Evolutionary conservation across 2,329 filamentous ascomycete genomes (phyloP), one percentile per base, ranked within the genome.

Genomic region (Penicillium sumatraense): DNA sequence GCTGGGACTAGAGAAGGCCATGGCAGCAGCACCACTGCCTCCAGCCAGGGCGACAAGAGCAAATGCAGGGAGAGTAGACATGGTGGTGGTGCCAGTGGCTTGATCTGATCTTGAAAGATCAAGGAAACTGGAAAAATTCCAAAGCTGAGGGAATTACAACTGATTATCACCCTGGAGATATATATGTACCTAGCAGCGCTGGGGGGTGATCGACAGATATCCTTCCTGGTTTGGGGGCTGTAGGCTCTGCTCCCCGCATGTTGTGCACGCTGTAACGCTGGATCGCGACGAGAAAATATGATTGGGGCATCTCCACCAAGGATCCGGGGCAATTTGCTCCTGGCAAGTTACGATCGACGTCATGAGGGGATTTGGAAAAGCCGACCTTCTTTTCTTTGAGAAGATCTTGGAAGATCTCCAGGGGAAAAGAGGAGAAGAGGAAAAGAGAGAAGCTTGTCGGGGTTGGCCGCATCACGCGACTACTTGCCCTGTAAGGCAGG

Each of bases 21-120:
- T 18, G 18, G 46, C 58, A 33, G 42, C 40, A 23, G 5, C 23
- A 42, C 33, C 35, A 44, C 18, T 44, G 41, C 54, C 45, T 11
- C 41, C 42, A 7, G 42, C 48, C 11, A 62, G 38, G 26, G 58
- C 58, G 18, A 62, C 20, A 2, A 60, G 21, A 5, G 46, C 49
- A 11, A 56, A 9, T 20, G 54, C 16, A 6, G 23, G 36, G 20
- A 56, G 9, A 10, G 46, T 26, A 1, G 24, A 26, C 58, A 58
- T 60, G 18, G 23, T 41, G 33, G 26, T 13, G 41, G 24, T 24
- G 23, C 11, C 16, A 18, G 11, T n/a, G n/a, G n/a, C n/a, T n/a
- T n/a, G n/a, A n/a, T n/a, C n/a, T n/a, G 16, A 23, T n/a, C 2
- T 8, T 2, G 20, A 41, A 21, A 10, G 20, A 41, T 23, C 13